Percentiles rank a stretch among this genome's conserved stretches.
These are phyloP conservation scores for Colletotrichum tanaceti DNA, from an alignment of 2,329 filamentous ascomycete species.

Conservation along the genomic window DNA sequence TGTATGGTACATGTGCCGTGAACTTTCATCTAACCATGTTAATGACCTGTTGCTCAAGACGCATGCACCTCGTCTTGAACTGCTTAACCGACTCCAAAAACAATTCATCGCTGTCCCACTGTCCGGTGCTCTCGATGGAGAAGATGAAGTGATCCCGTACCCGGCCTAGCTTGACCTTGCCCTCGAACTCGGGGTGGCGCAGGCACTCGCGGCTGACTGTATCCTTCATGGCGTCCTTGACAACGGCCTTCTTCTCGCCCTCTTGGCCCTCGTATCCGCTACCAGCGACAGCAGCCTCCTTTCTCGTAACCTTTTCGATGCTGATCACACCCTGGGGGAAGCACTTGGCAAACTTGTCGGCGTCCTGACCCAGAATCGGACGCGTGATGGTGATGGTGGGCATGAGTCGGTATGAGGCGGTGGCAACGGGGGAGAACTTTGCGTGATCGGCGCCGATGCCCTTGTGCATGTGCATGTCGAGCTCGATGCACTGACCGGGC, in stretches of 20 bases:
- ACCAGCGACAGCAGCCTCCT: slow-evolving; percentile 70
- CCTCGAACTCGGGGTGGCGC: slow-evolving; percentile 91
- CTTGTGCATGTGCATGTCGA: slow-evolving; percentile 94
- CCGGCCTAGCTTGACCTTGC: slow-evolving; percentile 93
- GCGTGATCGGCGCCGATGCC: slow-evolving; percentile 94
- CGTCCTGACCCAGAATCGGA: slow-evolving; percentile 88
- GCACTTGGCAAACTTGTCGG: slow-evolving; percentile 88
- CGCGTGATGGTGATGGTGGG: slow-evolving; percentile 85
- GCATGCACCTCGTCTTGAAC: slow-evolving; percentile 85
- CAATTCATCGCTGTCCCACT: slow-evolving; percentile 92
- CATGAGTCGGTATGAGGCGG: slow-evolving; percentile 90
- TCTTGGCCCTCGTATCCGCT: slow-evolving; percentile 78
- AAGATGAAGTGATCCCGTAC: slow-evolving; percentile 98
- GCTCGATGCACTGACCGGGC: slow-evolving; percentile 86
- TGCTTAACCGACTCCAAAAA: slow-evolving; percentile 90
- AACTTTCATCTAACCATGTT: slow-evolving; percentile 67
- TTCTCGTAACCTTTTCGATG: slow-evolving; percentile 75
- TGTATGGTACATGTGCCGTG: slow-evolving; percentile 39
- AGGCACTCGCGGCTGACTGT: slow-evolving; percentile 94
- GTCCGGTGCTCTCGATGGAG: slow-evolving; percentile 91
- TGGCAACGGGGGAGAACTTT: slow-evolving; percentile 97
- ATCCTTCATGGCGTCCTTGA: slow-evolving; percentile 89
- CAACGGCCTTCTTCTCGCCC: slow-evolving; percentile 88
- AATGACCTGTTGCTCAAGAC: slow-evolving; percentile 76
- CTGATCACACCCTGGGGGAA: slow-evolving; percentile 91